phyloP scores from a whole-genome alignment of 1,284 basidiomycete species.

The Blastosporella zonata region DNA sequence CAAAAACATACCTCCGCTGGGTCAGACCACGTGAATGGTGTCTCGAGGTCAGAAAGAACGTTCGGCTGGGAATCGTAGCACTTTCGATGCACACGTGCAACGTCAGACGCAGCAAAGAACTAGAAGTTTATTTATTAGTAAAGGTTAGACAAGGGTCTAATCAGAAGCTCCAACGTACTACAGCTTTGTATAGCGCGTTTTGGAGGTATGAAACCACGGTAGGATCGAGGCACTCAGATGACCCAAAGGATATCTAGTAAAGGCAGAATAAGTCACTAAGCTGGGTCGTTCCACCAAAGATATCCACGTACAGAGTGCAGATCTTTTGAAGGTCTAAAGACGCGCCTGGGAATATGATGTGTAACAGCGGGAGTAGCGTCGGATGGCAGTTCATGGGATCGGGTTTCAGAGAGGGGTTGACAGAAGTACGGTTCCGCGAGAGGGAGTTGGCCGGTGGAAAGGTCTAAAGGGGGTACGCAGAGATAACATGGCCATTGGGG shows the following conservation, averaged over 20 bases:
- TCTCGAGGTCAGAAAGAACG: conserved; percentile 32
- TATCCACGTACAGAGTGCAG: conserved; percentile 5
- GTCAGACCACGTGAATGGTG: conserved; percentile 43
- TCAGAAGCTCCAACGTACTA: conserved; percentile 30
- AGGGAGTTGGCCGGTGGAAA: conserved; percentile 4
- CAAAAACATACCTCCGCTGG: conserved; percentile 39
- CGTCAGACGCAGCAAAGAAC: conserved; percentile 37
- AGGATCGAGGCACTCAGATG: conserved; percentile 33
- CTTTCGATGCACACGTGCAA: conserved; percentile 30
- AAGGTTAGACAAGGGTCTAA: not conserved
- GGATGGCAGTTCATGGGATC: not conserved
- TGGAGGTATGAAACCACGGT: conserved; percentile 32
- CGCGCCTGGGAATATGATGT: not conserved
- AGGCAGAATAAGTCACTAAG: conserved; percentile 2
- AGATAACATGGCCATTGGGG: conserved; percentile 27
- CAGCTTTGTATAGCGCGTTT: conserved; percentile 33
- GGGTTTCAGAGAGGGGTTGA: not conserved
- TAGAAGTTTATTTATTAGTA: conserved; percentile 21
- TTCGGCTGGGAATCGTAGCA: conserved; percentile 33
- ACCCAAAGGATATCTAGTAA: conserved; percentile 29
- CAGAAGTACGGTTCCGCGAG: not conserved
- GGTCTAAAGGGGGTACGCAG: conserved; percentile 19
- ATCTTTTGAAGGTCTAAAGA: conserved; percentile 10
- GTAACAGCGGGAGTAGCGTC: conserved; percentile 1
- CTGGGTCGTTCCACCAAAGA: not conserved